Evolutionary conservation across 2,329 filamentous ascomycete genomes (phyloP).

Genomic region (Colletotrichum sp.): DNA sequence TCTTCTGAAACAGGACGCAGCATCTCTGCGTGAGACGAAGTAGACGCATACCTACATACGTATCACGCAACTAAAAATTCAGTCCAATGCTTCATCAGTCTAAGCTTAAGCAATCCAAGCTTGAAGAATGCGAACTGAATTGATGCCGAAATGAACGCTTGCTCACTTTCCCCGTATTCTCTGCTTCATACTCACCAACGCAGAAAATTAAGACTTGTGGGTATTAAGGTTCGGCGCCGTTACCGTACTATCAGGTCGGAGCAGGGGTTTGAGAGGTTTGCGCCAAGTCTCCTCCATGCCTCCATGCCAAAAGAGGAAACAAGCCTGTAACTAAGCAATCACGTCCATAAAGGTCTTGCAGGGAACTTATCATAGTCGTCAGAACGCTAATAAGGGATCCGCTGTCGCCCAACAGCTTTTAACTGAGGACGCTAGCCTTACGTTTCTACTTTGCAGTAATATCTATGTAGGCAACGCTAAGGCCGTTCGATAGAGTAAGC

Average conservation of each 20-base stretch:
- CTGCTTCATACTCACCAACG: background rate
- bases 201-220: accelerated
- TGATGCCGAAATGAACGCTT: too few relatives aligned
- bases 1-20: background rate
- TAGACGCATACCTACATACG: background rate
- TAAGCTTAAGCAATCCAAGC: background rate
- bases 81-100: background rate
- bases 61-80: background rate
- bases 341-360: too few relatives aligned
- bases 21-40: background rate
- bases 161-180: background rate
- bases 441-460: background rate
- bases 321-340: background rate
- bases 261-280: background rate
- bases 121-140: background rate
- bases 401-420: background rate
- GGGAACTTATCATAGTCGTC: too few relatives aligned
- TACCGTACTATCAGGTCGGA: background rate
- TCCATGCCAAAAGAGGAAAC: background rate
- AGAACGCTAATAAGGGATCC: too few relatives aligned
- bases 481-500: background rate
- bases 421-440: background rate
- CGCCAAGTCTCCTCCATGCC: background rate
- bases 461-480: background rate
- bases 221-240: background rate